Base-by-base conservation (phyloP, 495 filamentous ascomycete species). In the Usnea hakonensis region DNA sequence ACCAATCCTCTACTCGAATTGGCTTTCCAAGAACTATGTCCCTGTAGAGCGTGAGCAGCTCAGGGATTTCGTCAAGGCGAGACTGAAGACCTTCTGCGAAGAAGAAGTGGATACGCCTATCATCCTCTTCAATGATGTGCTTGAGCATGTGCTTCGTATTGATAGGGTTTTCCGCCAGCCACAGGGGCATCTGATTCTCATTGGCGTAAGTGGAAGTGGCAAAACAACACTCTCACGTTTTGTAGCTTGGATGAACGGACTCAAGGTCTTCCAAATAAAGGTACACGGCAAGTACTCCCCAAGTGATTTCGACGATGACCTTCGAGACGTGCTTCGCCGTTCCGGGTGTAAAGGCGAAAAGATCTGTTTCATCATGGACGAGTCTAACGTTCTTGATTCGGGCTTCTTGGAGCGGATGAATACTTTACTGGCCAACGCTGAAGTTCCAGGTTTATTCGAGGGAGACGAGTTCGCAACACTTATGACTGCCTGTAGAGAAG, bases 321-420 rank as follows among this genome's bases (percentile, higher is more conserved):
- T 99, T 11, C 81, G 95, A 58, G 93, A 90, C 70, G 92, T 99
- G 16, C 85, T 99, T 23, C 89, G 95, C 61, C 83, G 94, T 52
- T 92, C 89, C 65, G 94, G 94, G 55, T 97, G 95, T 78, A 97
- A 95, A 75, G 94, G 94, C 38, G 94, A 99, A 72, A 99, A 97
- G 79, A 95, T 99, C 44, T 97, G 95, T 78, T 99, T 99, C 77
- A 95, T 99, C 76, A 96, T 99, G 94, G 94, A 99, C 68, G 94
- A 99, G 78, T 88, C 91, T 9, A 99, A 99, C 69, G 94, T 99
- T 23, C 83, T 99, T 4, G 94, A 99, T 70, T 99, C 94, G 19
- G 94, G 93, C 40, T 99, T 99, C 85, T 73, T 99, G 64, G 94
- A 99, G 73, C 86, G 95, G 62, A 99, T 99, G 94, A 99, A 99